A percentile compares a stretch with the other conserved stretches of the same genome.
phyloP scores from a whole-genome alignment of 169 alveolate species.

The Eimeria necatrix region DNA sequence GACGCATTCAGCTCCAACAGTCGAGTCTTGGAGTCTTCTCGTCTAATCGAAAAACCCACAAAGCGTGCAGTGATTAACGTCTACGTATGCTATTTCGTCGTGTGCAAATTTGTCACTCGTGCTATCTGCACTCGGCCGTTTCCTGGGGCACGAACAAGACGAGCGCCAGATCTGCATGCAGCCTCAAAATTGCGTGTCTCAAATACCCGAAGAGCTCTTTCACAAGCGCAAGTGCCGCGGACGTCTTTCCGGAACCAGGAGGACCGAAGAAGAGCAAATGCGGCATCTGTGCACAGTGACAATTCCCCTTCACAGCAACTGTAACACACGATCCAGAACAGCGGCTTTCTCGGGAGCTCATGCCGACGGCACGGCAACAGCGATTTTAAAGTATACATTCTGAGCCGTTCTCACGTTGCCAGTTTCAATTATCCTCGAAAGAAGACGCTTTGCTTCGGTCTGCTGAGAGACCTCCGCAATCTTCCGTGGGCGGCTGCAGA shows the following conservation, averaged over 20 bases:
- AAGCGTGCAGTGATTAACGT: not conserved
- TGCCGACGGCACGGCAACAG: not conserved
- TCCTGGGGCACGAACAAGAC: too few relatives aligned
- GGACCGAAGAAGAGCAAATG: slow-evolving; percentile 94
- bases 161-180: too few relatives aligned
- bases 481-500: slow-evolving; percentile 79
- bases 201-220: slow-evolving; percentile 94
- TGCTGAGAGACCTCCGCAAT: slow-evolving; percentile 82
- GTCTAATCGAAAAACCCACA: slow-evolving; percentile 72
- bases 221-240: slow-evolving; percentile 96
- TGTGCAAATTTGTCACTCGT: too few relatives aligned
- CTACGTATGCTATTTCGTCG: too few relatives aligned
- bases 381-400: not conserved
- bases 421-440: slow-evolving; percentile 57
- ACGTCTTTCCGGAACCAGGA: slow-evolving; percentile 96
- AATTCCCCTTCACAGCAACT: not conserved
- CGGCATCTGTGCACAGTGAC: slow-evolving; percentile 80
- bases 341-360: not conserved
- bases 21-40: slow-evolving; percentile 94
- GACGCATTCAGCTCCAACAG: slow-evolving; percentile 99
- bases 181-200: not conserved
- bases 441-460: slow-evolving; percentile 75
- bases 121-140: too few relatives aligned
- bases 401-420: slow-evolving; percentile 73
- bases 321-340: not conserved